phyloP scores from a whole-genome alignment of 352 stramenopile species.

The Pythium rhizo-oryzae region DNA sequence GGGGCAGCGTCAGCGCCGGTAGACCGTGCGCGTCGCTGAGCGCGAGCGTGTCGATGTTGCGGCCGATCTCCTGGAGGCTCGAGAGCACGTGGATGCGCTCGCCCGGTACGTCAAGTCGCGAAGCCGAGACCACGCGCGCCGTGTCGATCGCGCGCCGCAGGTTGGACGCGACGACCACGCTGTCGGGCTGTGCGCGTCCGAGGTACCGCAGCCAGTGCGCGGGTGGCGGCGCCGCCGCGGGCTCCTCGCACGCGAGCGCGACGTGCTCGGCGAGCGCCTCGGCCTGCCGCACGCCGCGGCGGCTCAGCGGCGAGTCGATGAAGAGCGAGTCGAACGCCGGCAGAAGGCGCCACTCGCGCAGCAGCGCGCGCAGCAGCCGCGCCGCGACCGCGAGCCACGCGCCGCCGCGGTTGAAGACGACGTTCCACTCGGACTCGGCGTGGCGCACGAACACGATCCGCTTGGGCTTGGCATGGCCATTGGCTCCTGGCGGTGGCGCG shows the following conservation, averaged over 20 bases:
- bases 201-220: slow-evolving; percentile 49
- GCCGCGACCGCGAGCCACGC: slow-evolving; percentile 40
- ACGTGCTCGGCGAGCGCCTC: slow-evolving; percentile 53
- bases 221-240: slow-evolving; percentile 11
- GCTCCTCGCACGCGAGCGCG: slow-evolving; percentile 29
- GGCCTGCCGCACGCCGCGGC: slow-evolving; percentile 56
- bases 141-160: slow-evolving; percentile 80
- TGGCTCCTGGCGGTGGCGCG: too few relatives aligned
- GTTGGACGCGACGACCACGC: slow-evolving; percentile 74
- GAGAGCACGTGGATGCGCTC: slow-evolving; percentile 85
- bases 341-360: slow-evolving; percentile 70
- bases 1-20: slow-evolving; percentile 37
- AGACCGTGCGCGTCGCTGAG: slow-evolving; percentile 54
- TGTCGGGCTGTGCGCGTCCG: slow-evolving; percentile 45
- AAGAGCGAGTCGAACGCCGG: slow-evolving; percentile 77
- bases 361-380: slow-evolving; percentile 53
- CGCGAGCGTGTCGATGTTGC: slow-evolving; percentile 86
- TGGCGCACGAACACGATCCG: slow-evolving; percentile 87
- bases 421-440: slow-evolving; percentile 89
- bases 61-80: slow-evolving; percentile 82
- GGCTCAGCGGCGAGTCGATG: slow-evolving; percentile 84
- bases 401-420: slow-evolving; percentile 84
- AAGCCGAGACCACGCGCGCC: slow-evolving; percentile 70
- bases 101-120: slow-evolving; percentile 45
- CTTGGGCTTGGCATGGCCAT: too few relatives aligned